Percentiles rank a stretch among this genome's conserved stretches.
phyloP scores from a whole-genome alignment of 208 protist species.

The Crithidia brevicula region DNA sequence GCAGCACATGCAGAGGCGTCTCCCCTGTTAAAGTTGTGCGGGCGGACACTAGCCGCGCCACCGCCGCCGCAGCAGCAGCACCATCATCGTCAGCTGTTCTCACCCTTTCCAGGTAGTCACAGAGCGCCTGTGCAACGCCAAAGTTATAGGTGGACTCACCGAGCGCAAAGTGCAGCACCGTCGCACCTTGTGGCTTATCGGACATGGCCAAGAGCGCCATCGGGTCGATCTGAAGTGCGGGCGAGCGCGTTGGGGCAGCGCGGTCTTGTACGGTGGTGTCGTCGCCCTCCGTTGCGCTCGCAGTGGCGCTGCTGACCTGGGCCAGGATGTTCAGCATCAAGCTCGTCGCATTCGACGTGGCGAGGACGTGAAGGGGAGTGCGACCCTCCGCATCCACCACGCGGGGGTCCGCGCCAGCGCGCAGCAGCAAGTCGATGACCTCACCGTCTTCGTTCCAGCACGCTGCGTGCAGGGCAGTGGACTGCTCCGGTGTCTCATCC shows the following conservation, averaged over 20 bases:
- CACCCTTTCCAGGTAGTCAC: constrained; percentile 35
- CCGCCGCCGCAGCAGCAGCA: background rate
- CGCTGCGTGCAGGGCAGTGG: constrained; percentile 50
- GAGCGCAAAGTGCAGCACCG: constrained; percentile 42
- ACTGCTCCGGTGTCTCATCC: constrained; percentile 37
- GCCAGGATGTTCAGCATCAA: constrained; percentile 38
- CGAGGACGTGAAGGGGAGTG: constrained; percentile 65
- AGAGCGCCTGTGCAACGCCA: constrained; percentile 31
- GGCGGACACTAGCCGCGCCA: constrained; percentile 28
- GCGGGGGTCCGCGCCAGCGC: constrained; percentile 50
- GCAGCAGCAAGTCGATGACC: constrained; percentile 35
- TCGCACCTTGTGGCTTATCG: constrained; percentile 27
- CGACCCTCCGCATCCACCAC: constrained; percentile 45
- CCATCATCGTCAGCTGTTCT: too few species aligned
- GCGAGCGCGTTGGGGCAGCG: constrained; percentile 7
- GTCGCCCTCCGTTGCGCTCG: background rate
- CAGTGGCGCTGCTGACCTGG: constrained; percentile 8
- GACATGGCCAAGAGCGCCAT: constrained; percentile 31
- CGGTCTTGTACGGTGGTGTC: constrained; percentile 1
- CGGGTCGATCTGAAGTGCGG: constrained; percentile 26
- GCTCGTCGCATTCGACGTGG: constrained; percentile 40
- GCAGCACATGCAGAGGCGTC: constrained; percentile 43
- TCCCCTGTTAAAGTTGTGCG: constrained; percentile 18
- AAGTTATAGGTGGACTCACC: constrained; percentile 42
- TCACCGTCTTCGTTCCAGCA: constrained; percentile 60